phyloP scores from a whole-genome alignment of 2,329 filamentous ascomycete species.

The Colletotrichum sp. region DNA sequence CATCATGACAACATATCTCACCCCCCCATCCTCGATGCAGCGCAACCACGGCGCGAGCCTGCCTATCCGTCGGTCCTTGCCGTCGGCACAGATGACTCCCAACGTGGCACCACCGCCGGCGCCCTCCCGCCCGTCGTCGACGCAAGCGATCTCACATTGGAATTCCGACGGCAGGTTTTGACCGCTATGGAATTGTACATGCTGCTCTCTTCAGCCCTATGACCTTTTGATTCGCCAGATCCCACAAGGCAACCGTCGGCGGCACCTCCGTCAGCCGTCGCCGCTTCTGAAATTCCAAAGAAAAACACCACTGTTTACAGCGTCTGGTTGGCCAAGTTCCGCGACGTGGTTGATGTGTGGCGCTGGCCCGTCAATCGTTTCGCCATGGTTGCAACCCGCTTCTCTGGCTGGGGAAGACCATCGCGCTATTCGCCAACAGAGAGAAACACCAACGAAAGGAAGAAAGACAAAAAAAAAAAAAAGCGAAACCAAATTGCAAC shows the following conservation, averaged over 20 bases:
- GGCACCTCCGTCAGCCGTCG: not conserved
- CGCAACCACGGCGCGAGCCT: not conserved
- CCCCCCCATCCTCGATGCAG: not conserved
- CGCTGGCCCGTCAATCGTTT: not conserved
- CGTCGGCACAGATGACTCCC: not conserved
- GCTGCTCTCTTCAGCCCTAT: not conserved
- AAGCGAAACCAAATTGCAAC: not conserved
- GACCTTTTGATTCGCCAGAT: not conserved
- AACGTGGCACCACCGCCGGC: not conserved
- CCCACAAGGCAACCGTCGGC: not conserved
- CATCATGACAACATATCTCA: not conserved
- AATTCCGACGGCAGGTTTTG: not conserved
- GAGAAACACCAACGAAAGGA: not conserved
- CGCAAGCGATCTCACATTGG: not conserved
- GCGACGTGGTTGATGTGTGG: not conserved
- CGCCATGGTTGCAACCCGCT: not conserved
- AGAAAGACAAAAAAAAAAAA: not conserved
- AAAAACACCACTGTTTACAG: not conserved
- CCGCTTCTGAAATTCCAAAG: not conserved
- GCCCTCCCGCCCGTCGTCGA: not conserved
- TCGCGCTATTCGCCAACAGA: not conserved
- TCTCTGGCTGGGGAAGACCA: not conserved
- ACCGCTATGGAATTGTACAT: not conserved
- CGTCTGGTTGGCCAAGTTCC: not conserved
- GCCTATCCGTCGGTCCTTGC: not conserved